Evolutionary conservation across 345 rosid genomes (phyloP).

Genomic region (Arabis hirsuta): DNA sequence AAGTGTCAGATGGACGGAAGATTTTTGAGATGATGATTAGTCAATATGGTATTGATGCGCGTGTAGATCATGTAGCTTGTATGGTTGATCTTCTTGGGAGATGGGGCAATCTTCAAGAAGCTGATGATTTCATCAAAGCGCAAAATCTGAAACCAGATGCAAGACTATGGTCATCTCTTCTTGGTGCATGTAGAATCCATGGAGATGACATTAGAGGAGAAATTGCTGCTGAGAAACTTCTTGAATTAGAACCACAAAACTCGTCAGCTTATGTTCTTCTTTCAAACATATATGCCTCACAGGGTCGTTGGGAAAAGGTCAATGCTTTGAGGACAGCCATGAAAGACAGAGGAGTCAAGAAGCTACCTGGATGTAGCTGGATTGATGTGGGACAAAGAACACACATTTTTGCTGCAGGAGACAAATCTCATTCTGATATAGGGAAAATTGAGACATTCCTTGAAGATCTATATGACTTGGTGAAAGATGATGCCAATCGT

Average conservation of each 20-base stretch:
- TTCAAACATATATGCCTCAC: constrained; percentile 83
- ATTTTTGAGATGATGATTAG: constrained; percentile 71
- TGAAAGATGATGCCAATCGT: constrained; percentile 39
- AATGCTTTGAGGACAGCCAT: constrained; percentile 71
- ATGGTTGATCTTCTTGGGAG: constrained; percentile 95
- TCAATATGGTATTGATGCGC: constrained; percentile 62
- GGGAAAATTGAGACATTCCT: constrained; percentile 48
- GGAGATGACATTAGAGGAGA: constrained; percentile 80
- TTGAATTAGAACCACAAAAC: constrained; percentile 73
- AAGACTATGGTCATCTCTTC: constrained; percentile 85
- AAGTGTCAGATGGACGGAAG: constrained; percentile 65
- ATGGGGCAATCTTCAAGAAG: constrained; percentile 89
- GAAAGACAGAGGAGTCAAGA: constrained; percentile 80
- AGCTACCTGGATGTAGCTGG: constrained; percentile 91
- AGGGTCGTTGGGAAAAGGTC: constrained; percentile 79
- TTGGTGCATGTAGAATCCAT: constrained; percentile 86
- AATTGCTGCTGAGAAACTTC: constrained; percentile 73
- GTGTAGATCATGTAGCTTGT: constrained; percentile 85
- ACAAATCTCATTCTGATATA: constrained; percentile 62
- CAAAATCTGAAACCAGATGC: constrained; percentile 67
- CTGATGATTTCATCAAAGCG: constrained; percentile 64
- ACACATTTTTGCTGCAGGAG: constrained; percentile 73
- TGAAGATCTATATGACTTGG: constrained; percentile 40
- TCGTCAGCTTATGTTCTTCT: constrained; percentile 83
- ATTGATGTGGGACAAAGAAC: constrained; percentile 63